These are phyloP conservation scores for Lentinula detonsa DNA, from an alignment of 768 basidiomycete species.

Conservation along the genomic window DNA sequence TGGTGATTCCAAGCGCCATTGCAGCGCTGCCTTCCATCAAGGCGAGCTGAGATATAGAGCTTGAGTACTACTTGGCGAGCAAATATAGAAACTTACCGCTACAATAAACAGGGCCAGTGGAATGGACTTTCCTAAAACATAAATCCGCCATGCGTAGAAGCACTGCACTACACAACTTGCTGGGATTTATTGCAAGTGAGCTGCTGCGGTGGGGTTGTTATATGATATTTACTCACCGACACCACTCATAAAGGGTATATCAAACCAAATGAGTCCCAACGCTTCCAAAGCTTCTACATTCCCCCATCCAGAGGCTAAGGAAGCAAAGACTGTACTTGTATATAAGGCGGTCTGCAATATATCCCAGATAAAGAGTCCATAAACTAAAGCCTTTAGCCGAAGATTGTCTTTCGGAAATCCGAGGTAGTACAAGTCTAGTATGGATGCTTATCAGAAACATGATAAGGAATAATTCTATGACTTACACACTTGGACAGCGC, in stretches of 20 bases:
- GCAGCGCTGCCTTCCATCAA: neutral
- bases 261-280: neutral
- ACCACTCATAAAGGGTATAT: constrained; percentile 2
- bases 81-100: neutral
- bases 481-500: constrained; percentile 1
- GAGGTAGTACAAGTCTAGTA: neutral
- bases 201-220: neutral
- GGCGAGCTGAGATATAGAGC: neutral
- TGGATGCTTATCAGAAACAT: neutral
- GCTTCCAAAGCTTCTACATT: neutral
- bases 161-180: neutral
- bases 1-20: neutral
- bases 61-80: neutral
- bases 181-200: neutral
- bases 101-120: neutral
- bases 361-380: neutral
- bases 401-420: neutral
- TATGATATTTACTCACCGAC: neutral
- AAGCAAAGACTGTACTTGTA: neutral
- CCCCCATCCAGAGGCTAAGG: neutral
- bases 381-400: neutral
- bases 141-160: constrained; percentile 4
- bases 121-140: neutral
- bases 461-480: neutral
- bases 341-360: neutral